A percentile compares a stretch with the other conserved stretches of the same genome.
Conservation (phyloP, 257 asterid genomes). For the Pogostemon cablin region DNA sequence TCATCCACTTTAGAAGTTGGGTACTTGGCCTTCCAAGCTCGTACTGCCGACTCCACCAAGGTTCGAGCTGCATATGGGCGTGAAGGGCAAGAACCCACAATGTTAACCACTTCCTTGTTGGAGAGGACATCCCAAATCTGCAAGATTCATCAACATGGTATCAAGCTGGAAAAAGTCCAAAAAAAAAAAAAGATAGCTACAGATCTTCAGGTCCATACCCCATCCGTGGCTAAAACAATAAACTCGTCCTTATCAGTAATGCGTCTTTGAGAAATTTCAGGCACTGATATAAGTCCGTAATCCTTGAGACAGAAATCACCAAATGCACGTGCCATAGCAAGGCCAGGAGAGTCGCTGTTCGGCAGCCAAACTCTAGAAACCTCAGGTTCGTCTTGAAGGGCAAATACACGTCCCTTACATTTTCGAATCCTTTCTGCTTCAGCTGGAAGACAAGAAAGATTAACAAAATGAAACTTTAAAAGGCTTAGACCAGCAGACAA, state of each 20-base stretch:
- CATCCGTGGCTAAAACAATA: constrained; percentile 81
- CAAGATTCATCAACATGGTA: background rate
- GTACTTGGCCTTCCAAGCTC: constrained; percentile 71
- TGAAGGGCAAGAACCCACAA: constrained; percentile 56
- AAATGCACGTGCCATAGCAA: constrained; percentile 96
- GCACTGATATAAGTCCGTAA: constrained; percentile 81
- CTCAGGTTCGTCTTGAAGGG: constrained; percentile 83
- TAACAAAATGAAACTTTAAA: background rate
- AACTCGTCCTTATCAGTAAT: constrained; percentile 75
- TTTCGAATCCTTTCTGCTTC: constrained; percentile 88
- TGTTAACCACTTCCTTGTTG: constrained; percentile 75
- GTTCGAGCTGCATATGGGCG: constrained; percentile 62
- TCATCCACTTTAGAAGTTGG: constrained; percentile 86
- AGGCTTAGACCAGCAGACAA: background rate
- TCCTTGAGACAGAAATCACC: constrained; percentile 94
- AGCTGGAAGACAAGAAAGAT: constrained; percentile 43
- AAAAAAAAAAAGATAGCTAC: background rate
- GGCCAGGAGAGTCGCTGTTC: constrained; percentile 78
- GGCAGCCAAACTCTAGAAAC: constrained; percentile 93
- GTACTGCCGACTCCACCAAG: constrained; percentile 70
- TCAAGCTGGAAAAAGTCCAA: background rate
- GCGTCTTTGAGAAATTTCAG: constrained; percentile 71
- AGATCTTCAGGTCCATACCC: constrained; percentile 47
- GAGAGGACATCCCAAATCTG: constrained; percentile 94
- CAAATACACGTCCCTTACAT: constrained; percentile 81